A percentile compares a stretch with the other conserved stretches of the same genome.
These are phyloP conservation scores for Xylaria sp. DNA, from an alignment of 2,329 filamentous ascomycete genomes.

Conservation along the genomic window DNA sequence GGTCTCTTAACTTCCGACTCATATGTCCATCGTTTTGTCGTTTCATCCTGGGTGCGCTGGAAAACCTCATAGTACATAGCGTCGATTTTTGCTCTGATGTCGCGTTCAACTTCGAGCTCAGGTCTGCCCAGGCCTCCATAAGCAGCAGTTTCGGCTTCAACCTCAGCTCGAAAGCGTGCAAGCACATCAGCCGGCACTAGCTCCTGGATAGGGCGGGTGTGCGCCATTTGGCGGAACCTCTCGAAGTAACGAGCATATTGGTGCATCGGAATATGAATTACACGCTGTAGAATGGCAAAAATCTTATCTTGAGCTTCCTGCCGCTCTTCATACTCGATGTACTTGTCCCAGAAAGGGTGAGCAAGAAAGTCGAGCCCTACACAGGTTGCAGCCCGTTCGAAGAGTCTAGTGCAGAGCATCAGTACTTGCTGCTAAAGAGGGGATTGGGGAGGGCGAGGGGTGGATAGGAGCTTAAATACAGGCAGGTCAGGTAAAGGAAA, in stretches of 20 bases:
- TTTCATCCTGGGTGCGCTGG: slow-evolving; percentile 83
- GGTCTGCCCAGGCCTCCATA: slow-evolving; percentile 66
- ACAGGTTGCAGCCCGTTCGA: slow-evolving; percentile 85
- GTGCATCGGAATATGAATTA: slow-evolving; percentile 92
- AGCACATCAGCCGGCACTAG: slow-evolving; percentile 77
- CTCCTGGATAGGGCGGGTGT: slow-evolving; percentile 77
- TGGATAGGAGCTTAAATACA: slow-evolving; percentile 71
- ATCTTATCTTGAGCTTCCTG: slow-evolving; percentile 86
- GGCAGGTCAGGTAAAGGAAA: slow-evolving; percentile 64
- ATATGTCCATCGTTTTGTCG: slow-evolving; percentile 92
- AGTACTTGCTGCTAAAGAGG: slow-evolving; percentile 45
- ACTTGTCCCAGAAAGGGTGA: slow-evolving; percentile 99
- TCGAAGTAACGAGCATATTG: slow-evolving; percentile 97
- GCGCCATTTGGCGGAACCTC: slow-evolving; percentile 81
- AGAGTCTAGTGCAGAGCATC: slow-evolving; percentile 73
- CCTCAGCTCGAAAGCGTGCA: slow-evolving; percentile 74
- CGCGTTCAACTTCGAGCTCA: slow-evolving; percentile 84
- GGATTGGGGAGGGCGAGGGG: slow-evolving; percentile 44
- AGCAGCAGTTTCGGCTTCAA: slow-evolving; percentile 71
- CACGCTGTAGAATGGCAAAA: slow-evolving; percentile 82
- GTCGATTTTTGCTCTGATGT: slow-evolving; percentile 83
- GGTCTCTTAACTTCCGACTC: slow-evolving; percentile 95
- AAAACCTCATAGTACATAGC: slow-evolving; percentile 84
- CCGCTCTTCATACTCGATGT: slow-evolving; percentile 95
- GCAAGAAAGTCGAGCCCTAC: slow-evolving; percentile 94